Conservation (phyloP, 768 basidiomycete genomes). For the Suillus brevipes region DNA sequence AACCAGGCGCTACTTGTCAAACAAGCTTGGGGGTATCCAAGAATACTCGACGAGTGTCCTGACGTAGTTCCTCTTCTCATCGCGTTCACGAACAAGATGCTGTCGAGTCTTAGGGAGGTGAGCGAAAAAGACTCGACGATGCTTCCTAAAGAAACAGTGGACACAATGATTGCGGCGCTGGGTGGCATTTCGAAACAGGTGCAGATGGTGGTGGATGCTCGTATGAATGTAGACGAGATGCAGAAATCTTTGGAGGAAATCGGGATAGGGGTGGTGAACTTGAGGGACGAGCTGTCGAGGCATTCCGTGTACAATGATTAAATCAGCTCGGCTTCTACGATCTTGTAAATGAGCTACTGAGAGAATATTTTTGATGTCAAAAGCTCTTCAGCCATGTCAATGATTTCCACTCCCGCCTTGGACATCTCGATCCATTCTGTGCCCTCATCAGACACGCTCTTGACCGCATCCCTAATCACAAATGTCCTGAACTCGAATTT, state of each 20-base stretch:
- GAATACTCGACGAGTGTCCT: neutral
- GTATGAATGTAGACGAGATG: neutral
- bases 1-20: neutral
- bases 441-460: constrained; percentile 37
- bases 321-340: neutral
- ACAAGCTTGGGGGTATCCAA: neutral
- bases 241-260: neutral
- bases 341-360: neutral
- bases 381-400: constrained; percentile 32
- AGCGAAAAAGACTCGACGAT: neutral
- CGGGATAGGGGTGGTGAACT: neutral
- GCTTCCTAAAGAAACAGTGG: neutral
- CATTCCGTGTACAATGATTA: neutral
- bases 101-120: neutral
- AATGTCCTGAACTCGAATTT: constrained; percentile 47
- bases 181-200: neutral
- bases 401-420: constrained; percentile 35
- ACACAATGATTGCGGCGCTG: neutral
- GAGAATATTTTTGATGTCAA: constrained; percentile 3
- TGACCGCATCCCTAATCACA: constrained; percentile 50
- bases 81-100: constrained; percentile 1
- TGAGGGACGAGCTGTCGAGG: neutral
- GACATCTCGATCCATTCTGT: constrained; percentile 40
- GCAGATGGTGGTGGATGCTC: neutral
- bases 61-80: neutral